Base-by-base conservation (phyloP, 257 asterid genomes). In the Paulownia fortunei region DNA sequence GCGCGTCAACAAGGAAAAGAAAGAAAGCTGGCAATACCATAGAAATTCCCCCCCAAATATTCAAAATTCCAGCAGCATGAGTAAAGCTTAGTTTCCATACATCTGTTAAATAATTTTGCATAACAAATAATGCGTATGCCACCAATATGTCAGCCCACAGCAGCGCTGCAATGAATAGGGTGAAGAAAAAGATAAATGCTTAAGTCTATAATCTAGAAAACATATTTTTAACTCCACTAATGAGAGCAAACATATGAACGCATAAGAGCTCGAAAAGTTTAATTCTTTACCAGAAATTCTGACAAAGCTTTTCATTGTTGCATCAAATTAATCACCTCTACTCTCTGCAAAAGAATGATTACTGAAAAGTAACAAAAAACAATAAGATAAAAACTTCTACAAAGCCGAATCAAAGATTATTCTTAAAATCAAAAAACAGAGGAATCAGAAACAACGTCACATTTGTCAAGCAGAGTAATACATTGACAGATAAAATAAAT, bases 11-110 rank as follows among this genome's bases (percentile, higher is more conserved):
- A 3, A 82, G 47, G 76, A 79, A 79, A 77, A 83, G 82, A 56
- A 88, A 84, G 42, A 83, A 62, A 30, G 82, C 54, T 0, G 90
- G 96, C 80, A 87, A 26, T 0, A 83, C 26, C 78, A 64, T 49
- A 0, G 83, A 65, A 54, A 87, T 39, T 42, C 91, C 96, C 1
- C 73, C 80, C 90, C 86, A 86, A 0, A 88, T 34, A 19, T 90
- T 92, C 77, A 87, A 54, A 30, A 83, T 81, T 4, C 81, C 90
- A 74, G 97, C 92, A 27, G 93, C 89, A 62, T 74, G 86, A 18
- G 89, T 88, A 8, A 87, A 69, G 19, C 81, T 85, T 55, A 92
- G 75, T 21, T 83, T 80, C 97, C 97, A 92, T 1, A 92, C 92
- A 58, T 83, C 65, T 5, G 93, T 91, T 60, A 92, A 69, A 74